Conservation (phyloP, 2,329 filamentous ascomycete species). For the Aspergillus sp. region DNA sequence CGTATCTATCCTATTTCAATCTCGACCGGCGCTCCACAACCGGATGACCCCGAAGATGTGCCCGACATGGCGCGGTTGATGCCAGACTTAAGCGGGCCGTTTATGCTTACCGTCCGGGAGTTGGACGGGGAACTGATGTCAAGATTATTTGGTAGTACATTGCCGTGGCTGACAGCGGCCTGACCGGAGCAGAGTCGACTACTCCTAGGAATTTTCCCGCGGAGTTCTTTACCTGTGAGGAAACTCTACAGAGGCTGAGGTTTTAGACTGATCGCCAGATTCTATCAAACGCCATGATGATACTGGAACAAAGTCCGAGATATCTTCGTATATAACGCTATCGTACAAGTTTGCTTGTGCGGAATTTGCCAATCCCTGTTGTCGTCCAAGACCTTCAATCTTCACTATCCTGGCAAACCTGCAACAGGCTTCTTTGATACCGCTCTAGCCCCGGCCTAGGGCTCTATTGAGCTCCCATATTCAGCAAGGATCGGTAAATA, state of each 20-base stretch:
- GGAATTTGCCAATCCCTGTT: not conserved
- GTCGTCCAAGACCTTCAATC: too few species aligned
- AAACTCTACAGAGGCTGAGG: not conserved
- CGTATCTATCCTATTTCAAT: constrained; percentile 8
- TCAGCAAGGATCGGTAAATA: too few species aligned
- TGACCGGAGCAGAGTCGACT: too few species aligned
- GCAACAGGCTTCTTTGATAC: too few species aligned
- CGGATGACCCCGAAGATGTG: not conserved
- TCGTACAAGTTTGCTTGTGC: not conserved
- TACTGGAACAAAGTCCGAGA: not conserved
- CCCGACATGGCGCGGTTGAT: not conserved
- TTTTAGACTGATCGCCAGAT: constrained; percentile 9
- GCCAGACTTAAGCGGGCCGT: not conserved
- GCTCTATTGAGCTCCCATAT: too few species aligned
- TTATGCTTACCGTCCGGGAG: constrained; percentile 12
- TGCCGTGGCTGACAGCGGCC: not conserved
- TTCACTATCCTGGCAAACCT: too few species aligned
- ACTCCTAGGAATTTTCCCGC: not conserved
- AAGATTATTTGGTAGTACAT: constrained; percentile 17
- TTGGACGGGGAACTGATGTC: not conserved
- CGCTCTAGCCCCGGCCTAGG: too few species aligned
- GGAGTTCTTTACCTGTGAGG: not conserved
- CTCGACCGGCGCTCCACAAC: not conserved
- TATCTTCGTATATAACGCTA: not conserved
- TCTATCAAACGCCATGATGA: not conserved